These are phyloP conservation scores for Coemansia sp. DNA, from an alignment of 192 early-diverging fungal species.

Conservation along the genomic window DNA sequence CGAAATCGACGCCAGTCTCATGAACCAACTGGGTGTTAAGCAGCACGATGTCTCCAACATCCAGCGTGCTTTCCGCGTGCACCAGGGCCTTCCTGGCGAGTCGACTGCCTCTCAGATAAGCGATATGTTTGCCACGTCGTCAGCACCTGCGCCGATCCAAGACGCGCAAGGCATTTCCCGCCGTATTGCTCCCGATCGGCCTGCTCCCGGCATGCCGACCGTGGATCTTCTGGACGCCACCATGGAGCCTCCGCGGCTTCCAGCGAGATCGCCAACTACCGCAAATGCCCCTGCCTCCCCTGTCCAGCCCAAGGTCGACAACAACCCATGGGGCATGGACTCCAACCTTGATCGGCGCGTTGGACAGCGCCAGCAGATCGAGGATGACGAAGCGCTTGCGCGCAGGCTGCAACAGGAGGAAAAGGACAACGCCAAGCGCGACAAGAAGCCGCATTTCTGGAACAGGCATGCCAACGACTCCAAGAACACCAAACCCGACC, in stretches of 20 bases:
- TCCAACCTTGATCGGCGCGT: conserved; percentile 47
- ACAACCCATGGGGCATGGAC: conserved; percentile 52
- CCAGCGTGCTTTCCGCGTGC: conserved; percentile 56
- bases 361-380: conserved; percentile 61
- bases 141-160: not conserved
- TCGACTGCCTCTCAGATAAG: not conserved
- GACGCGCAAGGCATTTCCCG: not conserved
- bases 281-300: not conserved
- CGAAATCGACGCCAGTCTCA: conserved; percentile 71
- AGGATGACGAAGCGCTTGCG: conserved; percentile 79
- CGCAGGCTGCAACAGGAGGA: conserved; percentile 81
- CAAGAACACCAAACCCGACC: conserved; percentile 9
- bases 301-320: conserved; percentile 13
- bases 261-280: not conserved
- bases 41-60: conserved; percentile 84
- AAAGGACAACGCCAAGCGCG: conserved; percentile 37
- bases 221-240: not conserved
- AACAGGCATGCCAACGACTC: not conserved
- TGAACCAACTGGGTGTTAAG: conserved; percentile 78
- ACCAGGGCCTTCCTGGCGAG: conserved; percentile 38
- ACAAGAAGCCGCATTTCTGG: conserved; percentile 6
- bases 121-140: not conserved
- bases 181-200: not conserved
- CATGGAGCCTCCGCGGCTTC: conserved; percentile 7
- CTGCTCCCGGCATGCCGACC: not conserved